Evolutionary conservation across 2,329 filamentous ascomycete species (phyloP).

Genomic region (Claviceps sp.): DNA sequence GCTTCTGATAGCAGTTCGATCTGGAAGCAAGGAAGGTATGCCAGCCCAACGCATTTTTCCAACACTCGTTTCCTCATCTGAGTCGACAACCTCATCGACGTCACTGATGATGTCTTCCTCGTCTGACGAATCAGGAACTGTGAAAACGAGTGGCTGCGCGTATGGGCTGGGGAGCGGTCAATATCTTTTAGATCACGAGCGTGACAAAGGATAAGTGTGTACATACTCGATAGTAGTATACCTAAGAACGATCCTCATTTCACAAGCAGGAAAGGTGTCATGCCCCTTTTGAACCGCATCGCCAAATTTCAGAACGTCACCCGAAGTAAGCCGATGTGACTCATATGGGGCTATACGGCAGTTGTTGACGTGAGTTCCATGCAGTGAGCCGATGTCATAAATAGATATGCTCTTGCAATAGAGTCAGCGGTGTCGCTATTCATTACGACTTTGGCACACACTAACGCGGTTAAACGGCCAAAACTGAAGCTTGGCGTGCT

Average conservation of each 20-base stretch:
- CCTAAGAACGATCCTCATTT: constrained; percentile 20
- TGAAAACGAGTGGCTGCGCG: constrained; percentile 20
- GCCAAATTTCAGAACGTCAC: constrained; percentile 24
- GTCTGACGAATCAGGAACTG: constrained; percentile 30
- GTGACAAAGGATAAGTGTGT: background rate
- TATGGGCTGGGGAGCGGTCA: constrained; percentile 11
- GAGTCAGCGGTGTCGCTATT: constrained; percentile 9
- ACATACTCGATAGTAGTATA: constrained; percentile 16
- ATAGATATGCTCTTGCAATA: constrained; percentile 28
- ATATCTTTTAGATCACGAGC: background rate
- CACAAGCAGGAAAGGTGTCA: constrained; percentile 24
- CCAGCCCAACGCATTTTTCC: constrained; percentile 16
- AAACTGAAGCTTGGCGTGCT: constrained; percentile 45
- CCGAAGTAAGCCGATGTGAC: constrained; percentile 10
- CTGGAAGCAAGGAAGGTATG: constrained; percentile 6
- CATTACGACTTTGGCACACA: background rate
- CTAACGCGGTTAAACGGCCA: constrained; percentile 30
- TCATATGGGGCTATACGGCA: constrained; percentile 10
- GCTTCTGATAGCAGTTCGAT: constrained; percentile 8
- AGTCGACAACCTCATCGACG: constrained; percentile 13
- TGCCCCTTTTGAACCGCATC: constrained; percentile 20
- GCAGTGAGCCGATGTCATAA: constrained; percentile 35
- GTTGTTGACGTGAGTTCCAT: constrained; percentile 37
- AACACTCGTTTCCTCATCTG: constrained; percentile 8
- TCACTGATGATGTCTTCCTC: constrained; percentile 16